Percentiles rank a stretch among this genome's conserved stretches.
Conservation (phyloP, 768 basidiomycete species). For the Lanmaoa rubissima region DNA sequence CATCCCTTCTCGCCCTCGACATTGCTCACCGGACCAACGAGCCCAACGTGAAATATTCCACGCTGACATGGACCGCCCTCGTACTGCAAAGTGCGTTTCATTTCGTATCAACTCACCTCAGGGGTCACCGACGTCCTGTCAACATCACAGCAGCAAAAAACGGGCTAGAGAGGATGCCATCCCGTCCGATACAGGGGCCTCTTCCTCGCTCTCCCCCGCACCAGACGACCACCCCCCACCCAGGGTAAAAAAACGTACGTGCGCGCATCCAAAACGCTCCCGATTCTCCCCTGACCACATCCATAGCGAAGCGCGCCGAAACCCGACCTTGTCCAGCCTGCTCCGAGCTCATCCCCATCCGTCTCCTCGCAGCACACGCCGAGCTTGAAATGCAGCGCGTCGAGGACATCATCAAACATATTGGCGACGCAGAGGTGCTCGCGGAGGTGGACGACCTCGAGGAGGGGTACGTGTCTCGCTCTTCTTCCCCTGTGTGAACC, state of each 20-base stretch:
- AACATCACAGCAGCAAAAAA: slow-evolving; percentile 46
- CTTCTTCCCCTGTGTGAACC: slow-evolving; percentile 1
- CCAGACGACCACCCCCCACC: slow-evolving; percentile 30
- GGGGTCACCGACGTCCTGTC: neutral
- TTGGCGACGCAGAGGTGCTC: slow-evolving; percentile 60
- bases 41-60: neutral
- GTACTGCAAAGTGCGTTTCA: slow-evolving; percentile 29
- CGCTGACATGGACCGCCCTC: slow-evolving; percentile 7
- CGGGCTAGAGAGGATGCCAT: slow-evolving; percentile 34
- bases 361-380: slow-evolving; percentile 64
- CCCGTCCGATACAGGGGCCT: slow-evolving; percentile 14
- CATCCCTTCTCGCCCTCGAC: slow-evolving; percentile 14
- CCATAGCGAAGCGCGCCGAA: slow-evolving; percentile 66
- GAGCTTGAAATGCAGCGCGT: slow-evolving; percentile 67
- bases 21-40: neutral
- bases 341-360: slow-evolving; percentile 66
- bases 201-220: slow-evolving; percentile 36
- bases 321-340: slow-evolving; percentile 76
- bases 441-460: slow-evolving; percentile 48
- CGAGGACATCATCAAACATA: slow-evolving; percentile 59
- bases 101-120: neutral
- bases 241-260: slow-evolving; percentile 51
- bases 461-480: slow-evolving; percentile 46
- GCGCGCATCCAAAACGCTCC: neutral
- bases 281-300: neutral